phyloP scores from a whole-genome alignment of 148 eudicot species.

The Rhododendron ferrugineum region DNA sequence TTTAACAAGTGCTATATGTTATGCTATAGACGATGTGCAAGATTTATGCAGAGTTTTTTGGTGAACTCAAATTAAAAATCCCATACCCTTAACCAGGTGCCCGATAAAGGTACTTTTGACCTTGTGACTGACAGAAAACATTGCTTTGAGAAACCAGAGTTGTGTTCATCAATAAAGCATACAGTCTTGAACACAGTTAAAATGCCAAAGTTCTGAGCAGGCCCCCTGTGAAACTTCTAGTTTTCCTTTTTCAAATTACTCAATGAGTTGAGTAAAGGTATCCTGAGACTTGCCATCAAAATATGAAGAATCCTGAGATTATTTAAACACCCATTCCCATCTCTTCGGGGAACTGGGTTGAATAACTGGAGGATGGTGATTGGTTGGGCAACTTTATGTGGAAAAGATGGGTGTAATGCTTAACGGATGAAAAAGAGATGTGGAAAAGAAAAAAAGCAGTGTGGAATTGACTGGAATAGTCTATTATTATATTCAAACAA shows the following conservation, averaged over 20 bases:
- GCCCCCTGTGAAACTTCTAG: not conserved
- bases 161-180: not conserved
- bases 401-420: not conserved
- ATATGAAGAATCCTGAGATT: not conserved
- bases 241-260: not conserved
- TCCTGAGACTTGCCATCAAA: not conserved
- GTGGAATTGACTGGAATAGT: not conserved
- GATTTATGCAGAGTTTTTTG: not conserved
- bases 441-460: not conserved
- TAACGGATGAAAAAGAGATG: not conserved
- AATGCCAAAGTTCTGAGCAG: not conserved
- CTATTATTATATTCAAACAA: not conserved
- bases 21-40: not conserved
- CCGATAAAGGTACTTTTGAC: not conserved
- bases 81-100: not conserved
- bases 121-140: not conserved
- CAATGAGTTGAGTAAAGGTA: not conserved
- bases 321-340: not conserved
- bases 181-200: not conserved
- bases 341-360: not conserved
- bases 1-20: not conserved
- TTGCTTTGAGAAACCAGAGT: not conserved
- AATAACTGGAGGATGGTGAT: not conserved
- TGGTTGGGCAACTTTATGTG: not conserved
- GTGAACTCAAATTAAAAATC: not conserved